These are phyloP conservation scores for Pyrus hybrid DNA, from an alignment of 331 rosid genomes.

Conservation along the genomic window DNA sequence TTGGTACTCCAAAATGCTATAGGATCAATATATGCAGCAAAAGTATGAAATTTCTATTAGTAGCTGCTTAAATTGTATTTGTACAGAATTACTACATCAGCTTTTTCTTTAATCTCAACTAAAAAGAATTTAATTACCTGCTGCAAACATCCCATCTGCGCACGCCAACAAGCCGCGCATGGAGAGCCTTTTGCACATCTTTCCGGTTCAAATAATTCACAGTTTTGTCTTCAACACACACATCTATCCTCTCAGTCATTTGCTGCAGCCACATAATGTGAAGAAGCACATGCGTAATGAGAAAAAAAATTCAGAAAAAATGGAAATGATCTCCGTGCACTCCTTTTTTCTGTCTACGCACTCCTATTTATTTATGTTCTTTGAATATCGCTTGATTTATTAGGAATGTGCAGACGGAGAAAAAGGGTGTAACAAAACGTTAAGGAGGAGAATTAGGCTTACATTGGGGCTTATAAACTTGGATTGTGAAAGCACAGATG, in stretches of 20 bases:
- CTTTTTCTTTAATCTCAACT: background rate
- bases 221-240: conserved; percentile 76
- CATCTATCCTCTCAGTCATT: conserved; percentile 53
- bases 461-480: conserved; percentile 48
- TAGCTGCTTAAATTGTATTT: background rate
- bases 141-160: conserved; percentile 70
- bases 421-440: background rate
- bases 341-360: background rate
- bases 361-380: background rate
- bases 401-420: background rate
- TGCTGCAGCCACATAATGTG: conserved; percentile 23
- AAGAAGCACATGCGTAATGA: background rate
- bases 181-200: conserved; percentile 67
- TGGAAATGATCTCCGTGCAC: background rate
- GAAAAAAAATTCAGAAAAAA: background rate
- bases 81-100: background rate
- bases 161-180: conserved; percentile 61
- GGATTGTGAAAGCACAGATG: conserved; percentile 59
- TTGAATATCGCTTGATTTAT: background rate
- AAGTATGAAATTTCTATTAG: background rate
- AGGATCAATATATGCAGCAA: background rate
- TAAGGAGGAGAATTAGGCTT: conserved; percentile 1
- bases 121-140: conserved; percentile 41
- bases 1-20: conserved; percentile 50
- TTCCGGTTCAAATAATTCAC: conserved; percentile 53